phyloP scores from a whole-genome alignment of 2,329 filamentous ascomycete species.

The Claviceps purpurea region DNA sequence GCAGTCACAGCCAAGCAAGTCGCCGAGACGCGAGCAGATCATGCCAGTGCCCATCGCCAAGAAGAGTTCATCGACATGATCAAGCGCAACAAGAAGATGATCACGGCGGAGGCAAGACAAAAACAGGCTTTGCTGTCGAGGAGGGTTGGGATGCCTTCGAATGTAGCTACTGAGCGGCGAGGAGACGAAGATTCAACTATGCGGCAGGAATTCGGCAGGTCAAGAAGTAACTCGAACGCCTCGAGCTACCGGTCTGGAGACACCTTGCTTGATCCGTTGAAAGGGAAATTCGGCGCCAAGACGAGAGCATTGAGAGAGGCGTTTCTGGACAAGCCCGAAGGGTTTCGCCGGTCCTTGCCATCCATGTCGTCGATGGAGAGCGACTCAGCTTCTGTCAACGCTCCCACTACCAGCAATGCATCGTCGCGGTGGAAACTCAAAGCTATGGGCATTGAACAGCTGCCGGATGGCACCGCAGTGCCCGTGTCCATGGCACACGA shows the following conservation, averaged over 20 bases:
- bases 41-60: constrained; percentile 17
- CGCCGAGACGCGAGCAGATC: constrained; percentile 14
- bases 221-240: constrained; percentile 11
- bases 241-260: constrained; percentile 7
- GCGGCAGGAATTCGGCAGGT: constrained; percentile 12
- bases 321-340: constrained; percentile 16
- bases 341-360: constrained; percentile 28
- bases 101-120: constrained; percentile 19
- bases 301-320: constrained; percentile 24
- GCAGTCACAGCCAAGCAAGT: constrained; percentile 16
- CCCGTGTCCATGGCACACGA: constrained; percentile 37
- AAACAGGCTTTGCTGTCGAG: constrained; percentile 28
- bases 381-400: constrained; percentile 12
- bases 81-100: constrained; percentile 16
- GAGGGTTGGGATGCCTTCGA: constrained; percentile 23
- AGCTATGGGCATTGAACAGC: constrained; percentile 37
- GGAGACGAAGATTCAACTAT: constrained; percentile 21
- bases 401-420: constrained; percentile 21
- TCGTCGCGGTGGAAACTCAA: constrained; percentile 34
- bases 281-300: constrained; percentile 16
- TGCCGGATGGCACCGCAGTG: constrained; percentile 39
- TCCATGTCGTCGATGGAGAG: constrained; percentile 17
- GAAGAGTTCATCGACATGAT: constrained; percentile 22
- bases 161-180: constrained; percentile 24
- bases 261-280: constrained; percentile 7